phyloP scores from a whole-genome alignment of 2,329 filamentous ascomycete species.

The Dothideomycetidae sp. region DNA sequence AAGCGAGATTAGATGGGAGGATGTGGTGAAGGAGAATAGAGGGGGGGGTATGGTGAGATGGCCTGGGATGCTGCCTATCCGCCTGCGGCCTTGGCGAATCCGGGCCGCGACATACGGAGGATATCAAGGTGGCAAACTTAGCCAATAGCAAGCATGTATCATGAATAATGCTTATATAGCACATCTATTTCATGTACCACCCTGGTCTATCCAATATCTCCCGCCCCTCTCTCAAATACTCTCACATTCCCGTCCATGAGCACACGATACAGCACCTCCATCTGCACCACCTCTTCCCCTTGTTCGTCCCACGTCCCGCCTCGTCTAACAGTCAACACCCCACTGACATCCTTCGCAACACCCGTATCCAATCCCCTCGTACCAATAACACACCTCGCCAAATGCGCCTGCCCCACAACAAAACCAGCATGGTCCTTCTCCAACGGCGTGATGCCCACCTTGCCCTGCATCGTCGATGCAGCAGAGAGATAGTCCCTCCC shows the following conservation, averaged over 20 bases:
- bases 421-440: constrained; percentile 61
- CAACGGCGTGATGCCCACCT: constrained; percentile 39
- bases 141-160: too few relatives aligned
- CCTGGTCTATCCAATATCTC: constrained; percentile 12
- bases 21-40: too few relatives aligned
- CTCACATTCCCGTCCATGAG: constrained; percentile 63
- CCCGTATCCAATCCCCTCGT: constrained; percentile 71
- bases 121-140: too few relatives aligned
- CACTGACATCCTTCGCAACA: constrained; percentile 79
- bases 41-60: too few relatives aligned
- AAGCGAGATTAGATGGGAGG: too few relatives aligned
- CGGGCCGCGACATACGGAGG: too few relatives aligned
- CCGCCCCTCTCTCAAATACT: constrained; percentile 70
- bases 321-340: constrained; percentile 62
- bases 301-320: constrained; percentile 32
- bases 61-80: too few relatives aligned
- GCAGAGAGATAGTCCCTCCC: constrained; percentile 8
- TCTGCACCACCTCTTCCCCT: constrained; percentile 33
- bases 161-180: too few relatives aligned
- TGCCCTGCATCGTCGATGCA: constrained; percentile 11
- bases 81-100: too few relatives aligned
- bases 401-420: constrained; percentile 57
- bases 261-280: constrained; percentile 70
- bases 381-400: constrained; percentile 56
- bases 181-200: too few relatives aligned